Evolutionary conservation across 345 rosid species (phyloP).

Genomic region (Populus ilicifolia): DNA sequence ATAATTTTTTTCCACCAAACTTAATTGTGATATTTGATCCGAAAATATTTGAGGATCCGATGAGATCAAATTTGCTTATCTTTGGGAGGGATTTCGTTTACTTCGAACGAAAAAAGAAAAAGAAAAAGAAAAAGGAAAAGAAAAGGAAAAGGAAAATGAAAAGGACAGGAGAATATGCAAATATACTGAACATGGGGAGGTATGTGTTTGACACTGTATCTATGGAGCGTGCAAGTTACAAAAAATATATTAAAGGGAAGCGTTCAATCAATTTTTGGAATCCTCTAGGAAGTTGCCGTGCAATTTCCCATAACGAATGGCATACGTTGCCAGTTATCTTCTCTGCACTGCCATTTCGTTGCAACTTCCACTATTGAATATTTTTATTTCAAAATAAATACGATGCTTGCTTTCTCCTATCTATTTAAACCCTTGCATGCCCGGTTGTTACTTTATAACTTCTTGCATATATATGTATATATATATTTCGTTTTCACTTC

Average conservation of each 20-base stretch:
- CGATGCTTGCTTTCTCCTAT: not conserved
- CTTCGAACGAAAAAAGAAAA: too few relatives aligned
- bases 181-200: not conserved
- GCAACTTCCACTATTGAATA: not conserved
- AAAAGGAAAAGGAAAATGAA: not conserved
- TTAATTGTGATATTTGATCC: not conserved
- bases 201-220: not conserved
- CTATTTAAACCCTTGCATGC: not conserved
- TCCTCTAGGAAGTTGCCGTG: constrained; percentile 34
- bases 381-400: not conserved
- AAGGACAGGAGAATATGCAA: not conserved
- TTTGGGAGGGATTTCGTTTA: too few relatives aligned
- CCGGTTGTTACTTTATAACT: not conserved
- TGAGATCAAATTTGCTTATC: not conserved
- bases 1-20: not conserved
- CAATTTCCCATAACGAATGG: not conserved
- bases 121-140: too few relatives aligned
- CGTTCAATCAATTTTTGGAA: not conserved
- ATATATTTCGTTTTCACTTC: not conserved
- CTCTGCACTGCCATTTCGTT: not conserved
- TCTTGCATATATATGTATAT: too few relatives aligned
- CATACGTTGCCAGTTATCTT: not conserved
- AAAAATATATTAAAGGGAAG: not conserved
- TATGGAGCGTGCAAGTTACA: not conserved
- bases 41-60: not conserved